Evolutionary conservation across 306 rosid species (phyloP).

Genomic region (Citrullus amarus): DNA sequence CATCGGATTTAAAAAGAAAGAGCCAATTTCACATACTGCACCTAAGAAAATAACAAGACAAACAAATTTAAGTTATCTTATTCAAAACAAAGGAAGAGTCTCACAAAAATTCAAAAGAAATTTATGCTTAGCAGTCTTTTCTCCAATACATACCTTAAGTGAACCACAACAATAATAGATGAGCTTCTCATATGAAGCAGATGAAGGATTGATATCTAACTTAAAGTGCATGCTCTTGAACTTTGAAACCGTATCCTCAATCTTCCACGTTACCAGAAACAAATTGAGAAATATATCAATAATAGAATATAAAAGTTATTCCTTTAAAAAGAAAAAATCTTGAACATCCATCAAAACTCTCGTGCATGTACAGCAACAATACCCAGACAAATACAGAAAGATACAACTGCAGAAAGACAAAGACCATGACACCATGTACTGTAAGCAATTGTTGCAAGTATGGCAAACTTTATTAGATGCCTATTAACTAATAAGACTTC

Average conservation of each 20-base stretch:
- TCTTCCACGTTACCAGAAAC: slow-evolving; percentile 34
- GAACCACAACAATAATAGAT: slow-evolving; percentile 43
- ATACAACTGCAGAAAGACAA: not conserved
- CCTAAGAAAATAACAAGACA: not conserved
- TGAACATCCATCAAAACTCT: not conserved
- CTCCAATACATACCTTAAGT: slow-evolving; percentile 39
- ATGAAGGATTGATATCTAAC: slow-evolving; percentile 50
- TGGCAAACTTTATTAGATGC: not conserved
- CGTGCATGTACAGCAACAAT: not conserved
- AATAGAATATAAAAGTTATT: not conserved
- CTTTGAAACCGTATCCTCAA: slow-evolving; percentile 50
- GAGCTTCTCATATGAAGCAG: slow-evolving; percentile 54
- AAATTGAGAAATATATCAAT: not conserved
- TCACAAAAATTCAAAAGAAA: not conserved
- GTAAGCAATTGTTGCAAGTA: not conserved
- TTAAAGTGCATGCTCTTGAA: slow-evolving; percentile 48
- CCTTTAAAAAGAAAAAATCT: not conserved
- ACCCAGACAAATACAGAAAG: not conserved
- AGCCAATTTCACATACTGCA: slow-evolving; percentile 1
- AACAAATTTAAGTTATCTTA: not conserved
- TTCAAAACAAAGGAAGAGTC: not conserved
- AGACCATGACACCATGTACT: not conserved
- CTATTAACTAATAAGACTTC: not conserved
- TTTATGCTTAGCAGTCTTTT: not conserved
- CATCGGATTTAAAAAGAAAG: slow-evolving; percentile 8